Base-by-base conservation (phyloP, 2,329 filamentous ascomycete species). In the Botrytis fragariae region DNA sequence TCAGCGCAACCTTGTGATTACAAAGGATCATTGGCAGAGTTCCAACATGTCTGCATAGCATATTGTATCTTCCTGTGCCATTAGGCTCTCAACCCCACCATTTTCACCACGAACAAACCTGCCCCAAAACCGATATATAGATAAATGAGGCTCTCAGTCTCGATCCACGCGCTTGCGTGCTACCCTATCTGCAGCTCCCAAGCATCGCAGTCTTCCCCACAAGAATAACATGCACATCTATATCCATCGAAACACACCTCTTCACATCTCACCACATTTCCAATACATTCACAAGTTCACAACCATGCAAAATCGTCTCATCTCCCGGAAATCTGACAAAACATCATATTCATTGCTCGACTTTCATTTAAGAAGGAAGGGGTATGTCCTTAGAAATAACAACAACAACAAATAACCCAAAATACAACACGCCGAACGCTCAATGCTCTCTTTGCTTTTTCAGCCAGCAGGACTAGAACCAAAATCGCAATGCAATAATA, bases 401-500 rank as follows among this genome's bases (percentile, higher is more conserved):
- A 48, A 68, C 8, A 68, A 57, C n/a, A 54, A 42, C 25, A 9
- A 42, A 57, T 37, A 39, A 57, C 64, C 48, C 39, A 67, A 54
- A 20, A 9, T 68, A 29, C n/a, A 64, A 29, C 9, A 68, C 65
- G 25, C 65, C 65, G 18, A 54, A 68, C 65, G 48, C 65, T 68
- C 35, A 20, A 57, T 42, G 65, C 65, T 32, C 39, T 54, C 64
- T 54, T 39, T 54, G 32, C 45, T 39, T 68, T 68, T 51, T 10
- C 48, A 57, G 45, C 65, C 22, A 39, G 51, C 51, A 57, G 65
- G 42, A 68, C 35, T 29, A 45, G 51, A 57, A 39, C 7, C 59
- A 32, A 29, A 65, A 57, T 42, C 22, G n/a, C 25, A 42, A 68
- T 68, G 42, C 35, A 42, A 62, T 18, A 18, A 29, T 57, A 48